These are phyloP conservation scores for Dryadomyces quercus-mongolicae DNA, from an alignment of 2,329 filamentous ascomycete genomes.

Conservation along the genomic window DNA sequence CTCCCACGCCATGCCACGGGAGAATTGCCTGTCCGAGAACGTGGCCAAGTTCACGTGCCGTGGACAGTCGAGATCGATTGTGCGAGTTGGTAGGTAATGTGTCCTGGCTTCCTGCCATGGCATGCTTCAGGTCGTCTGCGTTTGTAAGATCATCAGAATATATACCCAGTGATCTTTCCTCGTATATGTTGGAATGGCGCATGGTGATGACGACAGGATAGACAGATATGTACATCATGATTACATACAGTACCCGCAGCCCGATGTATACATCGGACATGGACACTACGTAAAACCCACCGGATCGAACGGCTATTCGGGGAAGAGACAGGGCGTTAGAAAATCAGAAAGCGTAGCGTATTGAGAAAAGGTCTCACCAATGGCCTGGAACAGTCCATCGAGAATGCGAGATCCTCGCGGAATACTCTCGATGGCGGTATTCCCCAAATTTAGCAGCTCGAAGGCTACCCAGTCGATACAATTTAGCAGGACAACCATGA, in stretches of 20 bases:
- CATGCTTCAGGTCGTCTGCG: neutral
- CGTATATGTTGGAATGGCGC: slow-evolving; percentile 60
- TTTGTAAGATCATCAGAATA: slow-evolving; percentile 27
- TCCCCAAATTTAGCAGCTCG: slow-evolving; percentile 52
- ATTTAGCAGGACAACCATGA: slow-evolving; percentile 48
- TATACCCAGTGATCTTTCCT: slow-evolving; percentile 54
- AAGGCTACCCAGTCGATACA: slow-evolving; percentile 54
- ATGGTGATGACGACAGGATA: slow-evolving; percentile 53
- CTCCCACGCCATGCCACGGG: slow-evolving; percentile 27
- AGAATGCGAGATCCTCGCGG: slow-evolving; percentile 42
- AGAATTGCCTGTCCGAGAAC: slow-evolving; percentile 24
- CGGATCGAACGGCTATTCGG: slow-evolving; percentile 41
- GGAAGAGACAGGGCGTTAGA: neutral
- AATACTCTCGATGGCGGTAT: slow-evolving; percentile 39
- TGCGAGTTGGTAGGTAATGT: neutral
- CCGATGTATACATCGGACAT: slow-evolving; percentile 45
- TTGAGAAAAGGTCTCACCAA: slow-evolving; percentile 26
- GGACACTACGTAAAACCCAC: slow-evolving; percentile 53
- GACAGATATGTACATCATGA: slow-evolving; percentile 56
- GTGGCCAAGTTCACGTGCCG: slow-evolving; percentile 17
- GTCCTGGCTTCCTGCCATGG: neutral
- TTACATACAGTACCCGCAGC: slow-evolving; percentile 46
- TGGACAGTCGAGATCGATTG: neutral
- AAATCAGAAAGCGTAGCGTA: neutral
- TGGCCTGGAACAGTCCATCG: slow-evolving; percentile 53